Conservation (phyloP, 2,329 filamentous ascomycete species). For the Beauveria pseudobassiana region DNA sequence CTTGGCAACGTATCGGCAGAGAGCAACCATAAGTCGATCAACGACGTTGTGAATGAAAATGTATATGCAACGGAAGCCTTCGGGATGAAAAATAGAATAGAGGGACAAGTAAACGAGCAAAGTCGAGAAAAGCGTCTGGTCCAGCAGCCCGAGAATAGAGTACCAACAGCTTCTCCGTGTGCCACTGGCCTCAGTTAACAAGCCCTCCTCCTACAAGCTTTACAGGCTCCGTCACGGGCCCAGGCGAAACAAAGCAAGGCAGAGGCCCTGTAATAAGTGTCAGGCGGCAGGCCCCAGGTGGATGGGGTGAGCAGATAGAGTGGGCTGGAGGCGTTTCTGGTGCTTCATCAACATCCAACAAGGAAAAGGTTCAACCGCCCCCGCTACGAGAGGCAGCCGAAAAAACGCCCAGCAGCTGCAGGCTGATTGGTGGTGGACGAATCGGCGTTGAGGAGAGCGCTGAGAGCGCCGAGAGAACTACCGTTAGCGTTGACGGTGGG, state of each 20-base stretch:
- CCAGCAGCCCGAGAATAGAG: neutral
- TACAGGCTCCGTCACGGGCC: neutral
- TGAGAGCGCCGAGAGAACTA: neutral
- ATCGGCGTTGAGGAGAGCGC: neutral
- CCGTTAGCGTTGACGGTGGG: neutral
- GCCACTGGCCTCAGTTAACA: neutral
- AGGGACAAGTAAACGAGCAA: neutral
- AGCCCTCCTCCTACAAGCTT: neutral
- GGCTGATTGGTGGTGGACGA: conserved; percentile 8
- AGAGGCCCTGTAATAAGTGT: neutral
- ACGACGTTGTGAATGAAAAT: neutral
- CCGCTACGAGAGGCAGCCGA: conserved; percentile 5
- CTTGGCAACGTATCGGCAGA: neutral
- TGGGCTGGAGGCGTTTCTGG: neutral
- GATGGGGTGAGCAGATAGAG: neutral
- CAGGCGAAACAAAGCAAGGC: conserved; percentile 4
- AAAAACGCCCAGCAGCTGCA: conserved; percentile 9
- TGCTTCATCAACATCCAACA: neutral
- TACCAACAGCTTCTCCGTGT: neutral
- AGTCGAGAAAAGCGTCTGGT: neutral
- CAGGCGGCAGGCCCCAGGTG: conserved; percentile 1
- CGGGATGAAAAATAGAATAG: neutral
- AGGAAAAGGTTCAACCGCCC: neutral
- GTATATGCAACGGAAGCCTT: neutral
- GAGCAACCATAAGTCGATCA: neutral